These are phyloP conservation scores for Venustampulla echinocandica DNA, from an alignment of 495 filamentous ascomycete species.

Conservation along the genomic window DNA sequence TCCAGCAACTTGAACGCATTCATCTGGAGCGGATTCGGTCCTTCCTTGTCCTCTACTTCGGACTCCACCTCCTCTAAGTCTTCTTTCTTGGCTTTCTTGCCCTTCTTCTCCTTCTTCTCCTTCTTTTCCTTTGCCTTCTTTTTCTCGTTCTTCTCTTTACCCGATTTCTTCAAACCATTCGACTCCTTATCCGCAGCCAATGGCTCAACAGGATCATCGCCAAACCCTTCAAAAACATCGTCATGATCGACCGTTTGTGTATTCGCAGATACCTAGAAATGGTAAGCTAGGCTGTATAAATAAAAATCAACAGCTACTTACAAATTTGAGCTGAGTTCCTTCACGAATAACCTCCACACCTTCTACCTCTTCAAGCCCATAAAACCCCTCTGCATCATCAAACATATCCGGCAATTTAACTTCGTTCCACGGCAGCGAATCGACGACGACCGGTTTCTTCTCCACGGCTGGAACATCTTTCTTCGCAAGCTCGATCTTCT, in stretches of 20 bases:
- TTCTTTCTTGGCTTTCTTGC: conserved; percentile 15
- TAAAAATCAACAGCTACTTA: conserved; percentile 23
- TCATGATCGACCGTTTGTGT: conserved; percentile 21
- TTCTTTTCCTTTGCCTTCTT: conserved; percentile 24
- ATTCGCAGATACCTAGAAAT: conserved; percentile 13
- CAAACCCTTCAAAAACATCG: conserved; percentile 51
- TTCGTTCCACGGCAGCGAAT: conserved; percentile 72
- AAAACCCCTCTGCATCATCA: conserved; percentile 91
- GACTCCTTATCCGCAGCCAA: conserved; percentile 35
- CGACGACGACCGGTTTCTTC: conserved; percentile 37
- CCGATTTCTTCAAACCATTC: conserved; percentile 35
- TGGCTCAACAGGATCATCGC: conserved; percentile 26
- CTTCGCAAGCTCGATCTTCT: conserved; percentile 17
- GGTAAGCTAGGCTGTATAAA: not conserved
- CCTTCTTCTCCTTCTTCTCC: conserved; percentile 25
- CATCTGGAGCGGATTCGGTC: conserved; percentile 15
- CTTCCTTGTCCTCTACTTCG: not conserved
- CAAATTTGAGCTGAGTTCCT: conserved; percentile 43
- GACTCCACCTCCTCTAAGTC: not conserved
- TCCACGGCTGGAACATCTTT: not conserved
- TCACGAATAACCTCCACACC: conserved; percentile 72
- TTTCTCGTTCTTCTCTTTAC: conserved; percentile 25
- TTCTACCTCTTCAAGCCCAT: conserved; percentile 85
- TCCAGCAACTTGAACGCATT: conserved; percentile 28
- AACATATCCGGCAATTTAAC: conserved; percentile 78